Conservation (phyloP, 257 asterid genomes). For the Jasminum sambac region DNA sequence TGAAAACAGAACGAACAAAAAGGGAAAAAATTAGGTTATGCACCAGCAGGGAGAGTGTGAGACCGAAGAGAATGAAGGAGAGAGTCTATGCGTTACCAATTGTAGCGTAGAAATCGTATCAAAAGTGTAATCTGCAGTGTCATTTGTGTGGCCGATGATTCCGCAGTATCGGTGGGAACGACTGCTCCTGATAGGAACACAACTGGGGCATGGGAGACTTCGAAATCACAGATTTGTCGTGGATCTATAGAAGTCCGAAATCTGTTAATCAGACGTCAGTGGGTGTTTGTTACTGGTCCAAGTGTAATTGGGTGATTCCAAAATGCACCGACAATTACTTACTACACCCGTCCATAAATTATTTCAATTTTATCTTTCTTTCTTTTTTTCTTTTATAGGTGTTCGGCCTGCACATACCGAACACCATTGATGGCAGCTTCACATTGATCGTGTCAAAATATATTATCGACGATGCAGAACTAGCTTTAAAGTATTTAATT, state of each 20-base stretch:
- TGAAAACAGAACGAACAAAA: not conserved
- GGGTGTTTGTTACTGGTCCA: too few relatives aligned
- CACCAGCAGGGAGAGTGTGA: not conserved
- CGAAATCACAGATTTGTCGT: conserved; percentile 21
- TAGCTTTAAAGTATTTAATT: too few relatives aligned
- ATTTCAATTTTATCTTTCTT: too few relatives aligned
- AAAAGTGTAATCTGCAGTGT: conserved; percentile 2
- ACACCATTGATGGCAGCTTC: too few relatives aligned
- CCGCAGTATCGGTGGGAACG: not conserved
- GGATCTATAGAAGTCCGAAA: not conserved
- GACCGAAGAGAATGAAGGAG: not conserved
- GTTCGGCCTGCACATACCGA: too few relatives aligned
- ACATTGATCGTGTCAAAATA: too few relatives aligned
- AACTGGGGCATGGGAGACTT: not conserved
- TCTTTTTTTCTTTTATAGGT: too few relatives aligned
- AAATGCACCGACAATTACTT: too few relatives aligned
- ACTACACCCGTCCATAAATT: too few relatives aligned
- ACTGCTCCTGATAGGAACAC: not conserved
- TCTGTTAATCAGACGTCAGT: too few relatives aligned
- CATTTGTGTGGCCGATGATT: conserved; percentile 26
- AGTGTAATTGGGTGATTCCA: too few relatives aligned
- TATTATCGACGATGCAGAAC: too few relatives aligned
- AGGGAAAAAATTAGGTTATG: not conserved
- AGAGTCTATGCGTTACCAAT: not conserved
- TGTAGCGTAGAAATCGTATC: not conserved